Evolutionary conservation across 2,329 filamentous ascomycete genomes (phyloP).

Genomic region (Aureobasidium subglaciale): DNA sequence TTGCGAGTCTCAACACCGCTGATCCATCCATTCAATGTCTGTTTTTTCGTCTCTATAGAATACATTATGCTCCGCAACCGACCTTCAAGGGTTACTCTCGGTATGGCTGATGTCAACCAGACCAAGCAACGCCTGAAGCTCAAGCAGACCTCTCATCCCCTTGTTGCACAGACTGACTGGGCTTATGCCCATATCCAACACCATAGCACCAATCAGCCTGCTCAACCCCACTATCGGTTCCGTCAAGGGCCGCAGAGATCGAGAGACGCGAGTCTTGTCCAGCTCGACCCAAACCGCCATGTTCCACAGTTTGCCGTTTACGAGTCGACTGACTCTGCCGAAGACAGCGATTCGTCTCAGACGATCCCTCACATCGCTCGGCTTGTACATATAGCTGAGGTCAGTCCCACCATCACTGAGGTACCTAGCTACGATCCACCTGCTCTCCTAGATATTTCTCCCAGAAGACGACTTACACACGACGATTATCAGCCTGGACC

Average conservation of each 20-base stretch:
- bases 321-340: conserved; percentile 1
- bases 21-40: neutral
- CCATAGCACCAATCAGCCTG: conserved; percentile 18
- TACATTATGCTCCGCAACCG: conserved; percentile 25
- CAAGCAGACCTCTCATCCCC: conserved; percentile 13
- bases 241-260: conserved; percentile 15
- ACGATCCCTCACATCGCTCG: neutral
- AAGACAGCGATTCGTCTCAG: conserved; percentile 1
- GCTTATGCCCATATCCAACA: conserved; percentile 17
- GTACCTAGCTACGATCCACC: conserved; percentile 1
- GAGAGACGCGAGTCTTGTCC: conserved; percentile 3
- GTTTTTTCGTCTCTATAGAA: neutral
- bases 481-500: neutral
- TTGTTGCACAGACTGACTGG: conserved; percentile 1
- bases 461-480: neutral
- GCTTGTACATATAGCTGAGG: conserved; percentile 3
- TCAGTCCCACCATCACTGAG: conserved; percentile 8
- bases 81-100: conserved; percentile 25
- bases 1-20: conserved; percentile 12
- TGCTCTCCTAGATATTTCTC: neutral
- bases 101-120: conserved; percentile 23
- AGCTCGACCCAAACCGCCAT: conserved; percentile 2
- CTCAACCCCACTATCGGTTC: conserved; percentile 1
- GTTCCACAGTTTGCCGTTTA: neutral
- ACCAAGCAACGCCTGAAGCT: conserved; percentile 21